Evolutionary conservation across 169 alveolate genomes (phyloP).

Genomic region (Plasmodium gonderi): DNA sequence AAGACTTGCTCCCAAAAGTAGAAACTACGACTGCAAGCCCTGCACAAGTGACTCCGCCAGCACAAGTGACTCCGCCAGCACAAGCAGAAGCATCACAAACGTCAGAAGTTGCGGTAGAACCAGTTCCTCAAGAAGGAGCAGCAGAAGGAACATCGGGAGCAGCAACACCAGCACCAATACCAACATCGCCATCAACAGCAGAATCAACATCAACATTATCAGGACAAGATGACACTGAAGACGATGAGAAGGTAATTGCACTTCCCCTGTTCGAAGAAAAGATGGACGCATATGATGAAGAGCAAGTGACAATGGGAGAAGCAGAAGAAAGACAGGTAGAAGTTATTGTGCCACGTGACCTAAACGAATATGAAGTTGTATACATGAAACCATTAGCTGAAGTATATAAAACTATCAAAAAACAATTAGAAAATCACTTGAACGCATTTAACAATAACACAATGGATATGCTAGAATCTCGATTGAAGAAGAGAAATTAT

Average conservation of each 20-base stretch:
- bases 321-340: neutral
- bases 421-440: constrained; percentile 4
- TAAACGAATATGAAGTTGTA: neutral
- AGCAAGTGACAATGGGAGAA: constrained; percentile 11
- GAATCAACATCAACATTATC: neutral
- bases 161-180: neutral
- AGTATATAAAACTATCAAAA: constrained; percentile 12
- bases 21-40: neutral
- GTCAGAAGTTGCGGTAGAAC: neutral
- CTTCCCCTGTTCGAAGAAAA: neutral
- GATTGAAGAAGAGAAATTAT: constrained; percentile 25
- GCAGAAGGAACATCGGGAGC: neutral
- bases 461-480: neutral
- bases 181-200: neutral
- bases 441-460: neutral
- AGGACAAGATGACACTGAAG: neutral
- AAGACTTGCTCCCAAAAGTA: constrained; percentile 28
- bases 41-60: neutral
- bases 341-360: neutral
- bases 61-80: neutral
- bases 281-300: neutral
- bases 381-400: constrained; percentile 35
- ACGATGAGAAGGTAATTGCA: neutral
- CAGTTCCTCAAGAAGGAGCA: too few species aligned
- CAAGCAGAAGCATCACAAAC: neutral